Percentiles rank a stretch among this genome's conserved stretches.
phyloP scores from a whole-genome alignment of 1,284 basidiomycete species.

The Heliocybe sulcata region DNA sequence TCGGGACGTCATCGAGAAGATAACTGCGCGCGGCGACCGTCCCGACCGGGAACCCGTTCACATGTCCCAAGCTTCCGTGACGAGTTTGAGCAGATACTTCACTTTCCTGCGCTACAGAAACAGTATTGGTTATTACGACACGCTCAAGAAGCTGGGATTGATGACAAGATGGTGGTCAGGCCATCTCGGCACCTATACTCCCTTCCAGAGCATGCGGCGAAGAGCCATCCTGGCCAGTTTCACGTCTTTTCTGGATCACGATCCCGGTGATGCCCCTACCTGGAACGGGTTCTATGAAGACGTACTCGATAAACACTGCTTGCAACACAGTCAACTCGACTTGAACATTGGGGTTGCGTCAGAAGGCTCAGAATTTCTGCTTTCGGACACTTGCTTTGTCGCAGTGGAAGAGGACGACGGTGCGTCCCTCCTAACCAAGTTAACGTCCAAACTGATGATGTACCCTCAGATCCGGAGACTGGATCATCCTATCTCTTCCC shows the following conservation, averaged over 20 bases:
- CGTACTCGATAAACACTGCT: slow-evolving; percentile 19
- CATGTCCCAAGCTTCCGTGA: slow-evolving; percentile 10
- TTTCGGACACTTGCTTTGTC: slow-evolving; percentile 27
- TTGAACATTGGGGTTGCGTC: slow-evolving; percentile 25
- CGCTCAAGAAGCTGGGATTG: slow-evolving; percentile 16
- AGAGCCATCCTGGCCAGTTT: slow-evolving; percentile 18
- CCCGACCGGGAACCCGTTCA: slow-evolving; percentile 16
- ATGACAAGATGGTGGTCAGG: slow-evolving; percentile 3
- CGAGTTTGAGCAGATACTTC: slow-evolving; percentile 35
- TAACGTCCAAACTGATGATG: not conserved
- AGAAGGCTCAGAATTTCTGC: slow-evolving; percentile 26
- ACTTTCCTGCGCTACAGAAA: slow-evolving; percentile 50
- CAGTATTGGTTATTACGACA: slow-evolving; percentile 33
- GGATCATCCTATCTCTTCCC: slow-evolving; percentile 44
- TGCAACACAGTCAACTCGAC: slow-evolving; percentile 16
- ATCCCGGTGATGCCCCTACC: not conserved
- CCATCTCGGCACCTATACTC: slow-evolving; percentile 3
- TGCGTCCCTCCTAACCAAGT: slow-evolving; percentile 28
- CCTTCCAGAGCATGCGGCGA: slow-evolving; percentile 12
- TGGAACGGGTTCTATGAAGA: slow-evolving; percentile 9
- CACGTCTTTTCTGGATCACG: slow-evolving; percentile 18
- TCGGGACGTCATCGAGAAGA: not conserved
- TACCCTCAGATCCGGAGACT: not conserved
- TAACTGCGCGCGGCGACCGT: slow-evolving; percentile 10
- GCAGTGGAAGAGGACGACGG: slow-evolving; percentile 19